Percentiles rank a stretch among this genome's conserved stretches.
phyloP scores from a whole-genome alignment of 352 stramenopile genomes.

The Blastocystis sp. region DNA sequence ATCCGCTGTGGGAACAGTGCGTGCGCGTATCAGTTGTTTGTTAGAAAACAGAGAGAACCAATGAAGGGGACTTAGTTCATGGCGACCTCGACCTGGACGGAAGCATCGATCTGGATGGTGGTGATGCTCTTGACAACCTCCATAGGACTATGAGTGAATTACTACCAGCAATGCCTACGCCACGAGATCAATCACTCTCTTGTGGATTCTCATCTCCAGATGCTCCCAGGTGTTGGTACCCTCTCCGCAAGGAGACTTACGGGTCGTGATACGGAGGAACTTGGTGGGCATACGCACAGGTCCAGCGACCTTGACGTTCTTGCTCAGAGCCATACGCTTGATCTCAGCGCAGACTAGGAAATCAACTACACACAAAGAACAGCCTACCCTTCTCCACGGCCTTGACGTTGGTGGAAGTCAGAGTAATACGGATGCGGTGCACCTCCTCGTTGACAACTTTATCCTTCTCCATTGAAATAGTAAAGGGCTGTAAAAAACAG shows the following conservation, averaged over 20 bases:
- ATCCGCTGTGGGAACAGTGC: slow-evolving; percentile 13
- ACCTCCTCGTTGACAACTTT: slow-evolving; percentile 63
- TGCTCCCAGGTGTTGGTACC: slow-evolving; percentile 82
- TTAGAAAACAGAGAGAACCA: neutral
- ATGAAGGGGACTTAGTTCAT: slow-evolving; percentile 23
- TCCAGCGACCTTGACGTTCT: slow-evolving; percentile 92
- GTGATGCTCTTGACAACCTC: slow-evolving; percentile 99
- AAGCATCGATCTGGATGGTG: slow-evolving; percentile 70
- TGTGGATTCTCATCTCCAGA: slow-evolving; percentile 97
- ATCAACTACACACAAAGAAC: neutral
- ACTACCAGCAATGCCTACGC: slow-evolving; percentile 59
- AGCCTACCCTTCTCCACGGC: slow-evolving; percentile 89
- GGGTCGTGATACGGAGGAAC: slow-evolving; percentile 90
- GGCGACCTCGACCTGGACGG: slow-evolving; percentile 44
- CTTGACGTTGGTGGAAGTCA: slow-evolving; percentile 95
- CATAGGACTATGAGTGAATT: slow-evolving; percentile 65
- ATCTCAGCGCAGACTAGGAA: slow-evolving; percentile 84
- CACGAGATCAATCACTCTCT: slow-evolving; percentile 97
- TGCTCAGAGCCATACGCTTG: slow-evolving; percentile 90
- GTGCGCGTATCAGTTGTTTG: neutral
- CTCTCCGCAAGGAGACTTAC: slow-evolving; percentile 91
- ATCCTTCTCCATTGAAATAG: slow-evolving; percentile 55
- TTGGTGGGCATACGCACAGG: slow-evolving; percentile 96
- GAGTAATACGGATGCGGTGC: slow-evolving; percentile 95
- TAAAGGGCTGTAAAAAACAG: slow-evolving; percentile 53